Evolutionary conservation across 169 alveolate genomes (phyloP).

Genomic region (Nephromyces sp.): DNA sequence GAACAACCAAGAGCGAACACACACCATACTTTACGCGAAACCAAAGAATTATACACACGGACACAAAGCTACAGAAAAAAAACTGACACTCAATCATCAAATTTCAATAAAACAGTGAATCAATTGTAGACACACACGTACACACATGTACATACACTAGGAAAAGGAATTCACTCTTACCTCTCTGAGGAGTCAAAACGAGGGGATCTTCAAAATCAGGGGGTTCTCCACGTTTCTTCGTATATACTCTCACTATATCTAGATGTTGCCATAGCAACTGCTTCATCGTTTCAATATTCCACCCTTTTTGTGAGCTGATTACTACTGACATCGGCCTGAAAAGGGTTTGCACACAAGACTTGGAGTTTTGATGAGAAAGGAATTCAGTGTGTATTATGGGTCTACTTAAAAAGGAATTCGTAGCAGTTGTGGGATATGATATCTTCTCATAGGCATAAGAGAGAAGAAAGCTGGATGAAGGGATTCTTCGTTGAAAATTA

Average conservation of each 20-base stretch:
- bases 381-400: no score
- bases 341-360: no score
- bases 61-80: neutral
- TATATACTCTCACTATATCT: conserved; percentile 88
- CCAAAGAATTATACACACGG: neutral
- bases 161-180: conserved; percentile 64
- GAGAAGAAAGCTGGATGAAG: no score
- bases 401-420: no score
- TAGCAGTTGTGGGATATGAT: no score
- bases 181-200: conserved; percentile 68
- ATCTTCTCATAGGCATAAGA: no score
- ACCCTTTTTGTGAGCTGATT: conserved; percentile 58
- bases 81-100: neutral
- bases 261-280: conserved; percentile 89
- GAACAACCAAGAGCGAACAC: neutral
- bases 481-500: no score
- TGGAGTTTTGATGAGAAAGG: no score
- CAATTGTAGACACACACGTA: neutral
- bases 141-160: conserved; percentile 47
- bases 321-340: conserved; percentile 18
- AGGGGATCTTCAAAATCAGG: conserved; percentile 96
- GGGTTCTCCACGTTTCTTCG: conserved; percentile 89
- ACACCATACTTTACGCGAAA: neutral
- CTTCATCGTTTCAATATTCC: conserved; percentile 89
- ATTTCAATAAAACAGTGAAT: neutral